Evolutionary conservation across 2,329 filamentous ascomycete genomes (phyloP).

Genomic region (Fusarium guadeloupense): DNA sequence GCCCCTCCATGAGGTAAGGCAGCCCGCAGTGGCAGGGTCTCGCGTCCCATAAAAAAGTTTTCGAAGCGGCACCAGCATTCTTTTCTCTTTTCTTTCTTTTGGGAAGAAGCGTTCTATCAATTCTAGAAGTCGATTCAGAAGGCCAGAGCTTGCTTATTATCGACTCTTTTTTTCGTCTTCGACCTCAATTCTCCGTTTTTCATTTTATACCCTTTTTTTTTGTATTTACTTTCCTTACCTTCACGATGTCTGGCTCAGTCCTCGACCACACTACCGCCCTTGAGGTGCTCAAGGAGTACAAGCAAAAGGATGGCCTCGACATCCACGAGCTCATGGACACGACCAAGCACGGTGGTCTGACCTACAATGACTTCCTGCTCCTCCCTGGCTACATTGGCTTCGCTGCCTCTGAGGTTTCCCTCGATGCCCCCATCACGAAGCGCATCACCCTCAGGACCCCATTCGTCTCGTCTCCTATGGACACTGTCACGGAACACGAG

Average conservation of each 20-base stretch:
- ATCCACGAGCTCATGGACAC: conserved; percentile 90
- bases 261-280: conserved; percentile 80
- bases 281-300: conserved; percentile 83
- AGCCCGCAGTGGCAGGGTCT: conserved; percentile 34
- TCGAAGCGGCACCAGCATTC: conserved; percentile 44
- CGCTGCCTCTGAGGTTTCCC: conserved; percentile 84
- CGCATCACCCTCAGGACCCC: conserved; percentile 95
- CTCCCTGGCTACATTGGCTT: conserved; percentile 99
- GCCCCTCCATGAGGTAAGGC: conserved; percentile 32
- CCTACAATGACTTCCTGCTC: conserved; percentile 98
- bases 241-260: conserved; percentile 75
- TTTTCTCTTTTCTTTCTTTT: conserved; percentile 58
- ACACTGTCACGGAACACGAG: conserved; percentile 98
- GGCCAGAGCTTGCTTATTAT: conserved; percentile 44
- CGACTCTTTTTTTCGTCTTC: conserved; percentile 50
- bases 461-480: conserved; percentile 98
- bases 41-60: conserved; percentile 54
- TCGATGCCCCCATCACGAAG: conserved; percentile 95
- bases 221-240: conserved; percentile 31
- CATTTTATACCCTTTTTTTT: conserved; percentile 45
- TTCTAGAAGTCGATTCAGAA: conserved; percentile 48
- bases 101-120: conserved; percentile 63
- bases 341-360: conserved; percentile 89
- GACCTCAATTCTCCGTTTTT: conserved; percentile 51
- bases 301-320: conserved; percentile 84